These are phyloP conservation scores for Houttuynia cordata DNA, from an alignment of 164 flowering plant species.

Conservation along the genomic window DNA sequence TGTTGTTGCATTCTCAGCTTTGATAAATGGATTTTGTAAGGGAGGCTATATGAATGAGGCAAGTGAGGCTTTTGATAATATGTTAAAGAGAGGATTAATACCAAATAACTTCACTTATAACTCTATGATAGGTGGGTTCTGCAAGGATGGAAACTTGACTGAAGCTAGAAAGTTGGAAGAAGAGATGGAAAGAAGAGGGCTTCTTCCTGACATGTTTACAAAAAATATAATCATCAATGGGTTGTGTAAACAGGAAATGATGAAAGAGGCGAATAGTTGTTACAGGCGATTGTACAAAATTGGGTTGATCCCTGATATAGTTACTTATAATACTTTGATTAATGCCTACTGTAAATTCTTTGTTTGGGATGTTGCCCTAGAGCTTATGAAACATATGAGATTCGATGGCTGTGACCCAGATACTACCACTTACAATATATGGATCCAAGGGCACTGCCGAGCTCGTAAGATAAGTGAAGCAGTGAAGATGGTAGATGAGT, in stretches of 20 bases:
- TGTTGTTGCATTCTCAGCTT: slow-evolving; percentile 70
- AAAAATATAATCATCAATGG: slow-evolving; percentile 68
- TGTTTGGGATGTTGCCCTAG: slow-evolving; percentile 48
- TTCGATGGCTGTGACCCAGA: slow-evolving; percentile 60
- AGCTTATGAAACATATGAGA: slow-evolving; percentile 34
- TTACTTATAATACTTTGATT: slow-evolving; percentile 76
- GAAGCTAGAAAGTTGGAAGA: slow-evolving; percentile 57
- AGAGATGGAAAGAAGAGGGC: slow-evolving; percentile 69
- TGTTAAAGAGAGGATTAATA: slow-evolving; percentile 46
- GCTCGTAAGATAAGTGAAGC: slow-evolving; percentile 44
- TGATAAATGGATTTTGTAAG: slow-evolving; percentile 65
- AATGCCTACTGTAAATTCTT: slow-evolving; percentile 59
- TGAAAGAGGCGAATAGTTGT: slow-evolving; percentile 45
- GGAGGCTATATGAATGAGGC: slow-evolving; percentile 66
- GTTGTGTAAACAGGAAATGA: slow-evolving; percentile 57
- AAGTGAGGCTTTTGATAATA: slow-evolving; percentile 35
- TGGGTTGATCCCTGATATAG: slow-evolving; percentile 62
- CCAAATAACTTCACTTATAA: slow-evolving; percentile 86
- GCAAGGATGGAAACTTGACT: slow-evolving; percentile 36
- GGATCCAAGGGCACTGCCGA: slow-evolving; percentile 49
- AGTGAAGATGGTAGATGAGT: slow-evolving; percentile 57
- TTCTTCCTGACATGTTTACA: slow-evolving; percentile 67
- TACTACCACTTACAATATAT: slow-evolving; percentile 64
- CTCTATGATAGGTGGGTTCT: slow-evolving; percentile 70
- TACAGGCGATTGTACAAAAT: slow-evolving; percentile 41